Conservation (phyloP, 1,284 basidiomycete species). For the Apiotrichum akiyoshidainum region DNA sequence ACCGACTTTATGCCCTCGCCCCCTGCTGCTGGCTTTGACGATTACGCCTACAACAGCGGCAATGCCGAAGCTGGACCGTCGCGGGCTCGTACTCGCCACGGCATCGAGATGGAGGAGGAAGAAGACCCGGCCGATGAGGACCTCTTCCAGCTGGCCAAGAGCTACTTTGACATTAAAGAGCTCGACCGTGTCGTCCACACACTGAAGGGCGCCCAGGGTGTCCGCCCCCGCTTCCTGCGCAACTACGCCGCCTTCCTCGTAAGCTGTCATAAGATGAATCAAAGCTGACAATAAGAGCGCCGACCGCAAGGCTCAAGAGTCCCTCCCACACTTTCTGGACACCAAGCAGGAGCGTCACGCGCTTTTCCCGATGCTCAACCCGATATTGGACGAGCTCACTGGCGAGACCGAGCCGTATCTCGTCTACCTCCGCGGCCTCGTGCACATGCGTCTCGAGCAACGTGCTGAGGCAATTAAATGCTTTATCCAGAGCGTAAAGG, state of each 20-base stretch:
- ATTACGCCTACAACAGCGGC: neutral
- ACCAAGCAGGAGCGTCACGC: conserved; percentile 65
- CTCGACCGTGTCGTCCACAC: conserved; percentile 69
- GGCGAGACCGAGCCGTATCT: conserved; percentile 71
- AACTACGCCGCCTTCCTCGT: conserved; percentile 83
- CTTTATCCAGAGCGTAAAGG: conserved; percentile 70
- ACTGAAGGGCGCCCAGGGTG: conserved; percentile 62
- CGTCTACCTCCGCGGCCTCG: conserved; percentile 69
- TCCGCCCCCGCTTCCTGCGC: conserved; percentile 71
- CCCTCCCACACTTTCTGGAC: conserved; percentile 54
- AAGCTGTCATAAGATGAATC: conserved; percentile 50
- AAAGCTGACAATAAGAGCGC: conserved; percentile 41
- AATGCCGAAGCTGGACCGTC: conserved; percentile 33
- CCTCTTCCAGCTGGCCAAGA: conserved; percentile 65
- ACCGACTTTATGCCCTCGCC: conserved; percentile 32
- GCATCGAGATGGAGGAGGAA: conserved; percentile 58
- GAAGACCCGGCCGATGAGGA: conserved; percentile 59
- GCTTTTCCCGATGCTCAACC: conserved; percentile 64
- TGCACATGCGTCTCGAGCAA: conserved; percentile 71
- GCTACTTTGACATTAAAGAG: conserved; percentile 75
- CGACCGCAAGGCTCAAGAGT: conserved; percentile 51
- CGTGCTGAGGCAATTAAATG: conserved; percentile 83
- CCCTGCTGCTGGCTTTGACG: conserved; percentile 22
- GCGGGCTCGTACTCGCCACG: conserved; percentile 29
- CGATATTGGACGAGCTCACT: conserved; percentile 62